These are phyloP conservation scores for Alliaria petiolata DNA, from an alignment of 345 rosid genomes.

Conservation along the genomic window DNA sequence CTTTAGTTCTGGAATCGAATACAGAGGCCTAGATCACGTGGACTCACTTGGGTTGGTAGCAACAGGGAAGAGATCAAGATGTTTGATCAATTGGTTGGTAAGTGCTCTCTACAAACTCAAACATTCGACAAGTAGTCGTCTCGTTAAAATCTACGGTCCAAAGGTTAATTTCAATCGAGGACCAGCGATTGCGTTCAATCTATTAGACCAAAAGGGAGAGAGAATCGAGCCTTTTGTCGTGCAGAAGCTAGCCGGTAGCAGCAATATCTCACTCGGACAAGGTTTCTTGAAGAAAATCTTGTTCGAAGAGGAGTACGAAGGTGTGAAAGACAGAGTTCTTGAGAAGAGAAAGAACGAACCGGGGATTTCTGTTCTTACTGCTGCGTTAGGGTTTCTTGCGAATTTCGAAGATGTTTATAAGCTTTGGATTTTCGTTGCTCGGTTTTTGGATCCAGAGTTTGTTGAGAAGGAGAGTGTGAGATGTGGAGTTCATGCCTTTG, in stretches of 20 bases:
- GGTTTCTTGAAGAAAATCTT: constrained; percentile 62
- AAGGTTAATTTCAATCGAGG: constrained; percentile 78
- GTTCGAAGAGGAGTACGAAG: constrained; percentile 58
- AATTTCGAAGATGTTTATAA: constrained; percentile 77
- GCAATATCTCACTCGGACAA: constrained; percentile 64
- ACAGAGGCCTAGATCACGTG: constrained; percentile 70
- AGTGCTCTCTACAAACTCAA: constrained; percentile 72
- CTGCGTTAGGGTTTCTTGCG: constrained; percentile 74
- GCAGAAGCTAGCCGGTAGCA: constrained; percentile 84
- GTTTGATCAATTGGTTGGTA: constrained; percentile 87
- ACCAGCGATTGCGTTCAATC: constrained; percentile 81
- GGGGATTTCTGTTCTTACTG: constrained; percentile 64
- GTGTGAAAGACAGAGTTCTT: constrained; percentile 44
- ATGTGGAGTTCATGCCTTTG: constrained; percentile 30
- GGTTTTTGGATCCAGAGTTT: constrained; percentile 85
- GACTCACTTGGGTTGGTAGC: constrained; percentile 60
- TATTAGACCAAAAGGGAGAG: constrained; percentile 80
- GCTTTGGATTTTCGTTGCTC: constrained; percentile 84
- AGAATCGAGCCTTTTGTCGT: constrained; percentile 73
- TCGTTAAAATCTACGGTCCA: constrained; percentile 82
- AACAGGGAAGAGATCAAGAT: constrained; percentile 70
- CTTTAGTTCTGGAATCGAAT: constrained; percentile 31
- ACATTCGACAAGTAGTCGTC: constrained; percentile 48
- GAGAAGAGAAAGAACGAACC: constrained; percentile 41
- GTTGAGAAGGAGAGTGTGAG: constrained; percentile 76